Evolutionary conservation across 306 rosid species (phyloP), one percentile per base, ranked within the genome.

Genomic region (Geum urbanum): DNA sequence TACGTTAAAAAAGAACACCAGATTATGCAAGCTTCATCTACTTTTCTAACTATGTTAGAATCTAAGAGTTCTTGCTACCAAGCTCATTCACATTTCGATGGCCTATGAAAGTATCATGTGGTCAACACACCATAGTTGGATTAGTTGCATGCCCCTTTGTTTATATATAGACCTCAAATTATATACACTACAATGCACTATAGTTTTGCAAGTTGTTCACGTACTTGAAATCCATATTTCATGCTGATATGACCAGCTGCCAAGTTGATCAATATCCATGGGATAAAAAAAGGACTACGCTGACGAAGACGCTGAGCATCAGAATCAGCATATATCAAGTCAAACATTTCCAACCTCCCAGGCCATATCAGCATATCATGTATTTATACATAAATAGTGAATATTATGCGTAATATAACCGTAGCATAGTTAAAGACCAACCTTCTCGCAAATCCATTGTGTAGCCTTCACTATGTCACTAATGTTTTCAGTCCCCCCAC

Each of bases 241-340:
- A 94, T 94, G 97, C 97, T 90, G 79, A 94, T 84, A 49, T 90
- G 98, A 65, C 98, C 97, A 44, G 98, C 86, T 63, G 98, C 98
- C 98, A 94, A 88, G 81, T 94, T 90, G 79, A 94, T 87, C 83
- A 90, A 72, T 81, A 94, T 94, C 73, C 94, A 87, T 7, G 96
- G 98, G 69, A 94, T 87, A n/a, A 69, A 94, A 94, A 85, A 94
- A 64, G 98, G 98, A 85, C 98, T 90, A 73, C 90, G 95, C 69
- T 97, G 95, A 67, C 98, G 95, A 60, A 90, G 81, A 66, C 82
- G 91, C 97, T 90, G 88, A 27, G 32, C 15, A 79, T 56, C 43
- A 32, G 35, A 11, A 59, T 43, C 2, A 19, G 47, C 13, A 41
- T 70, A 72, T 6, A 58, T 40, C 50, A 74, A 78, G 47, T 46